Base-by-base conservation (phyloP, 2,329 filamentous ascomycete genomes). In the Colletotrichum plurivorum region DNA sequence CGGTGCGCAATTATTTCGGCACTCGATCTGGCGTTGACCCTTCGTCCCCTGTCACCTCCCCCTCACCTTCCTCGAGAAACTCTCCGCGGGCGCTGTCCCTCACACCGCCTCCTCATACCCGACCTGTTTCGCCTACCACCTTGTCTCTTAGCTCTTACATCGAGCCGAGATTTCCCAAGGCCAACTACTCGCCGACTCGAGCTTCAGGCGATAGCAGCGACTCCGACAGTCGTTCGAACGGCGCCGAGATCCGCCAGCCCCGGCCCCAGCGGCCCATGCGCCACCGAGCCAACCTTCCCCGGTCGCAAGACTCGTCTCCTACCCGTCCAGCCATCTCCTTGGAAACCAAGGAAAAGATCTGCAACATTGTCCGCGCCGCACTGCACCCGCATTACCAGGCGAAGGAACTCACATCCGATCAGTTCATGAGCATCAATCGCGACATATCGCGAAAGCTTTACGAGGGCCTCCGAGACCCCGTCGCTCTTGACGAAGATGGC, bases 381-480 rank as follows among this genome's bases (percentile, higher is more conserved):
- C 84, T 99, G 51, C 93, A 93, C 73, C 94, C 95, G 39, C 89
- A 94, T 73, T 98, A 95, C 85, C 88, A 91, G 71, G 92, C 92
- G 49, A 91, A 92, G 74, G 70, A 69, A 48, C 87, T 98, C 71
- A 94, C 91, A 18, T 93, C 94, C 73, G 93, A 97, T 69, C 92
- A 98, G 79, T 99, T 97, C 79, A 95, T 94, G 3, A 90, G 90
- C 65, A 97, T 98, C 81, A 98, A 98, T 78, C 91, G 94, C 71
- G 92, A 93, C 69, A 91, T 98, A 41, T 98, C 94, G 49, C 92
- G 94, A 67, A 93, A 92, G 82, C 84, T 99, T 67, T 99, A 99
- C 80, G 94, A 90, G 72, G 87, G 90, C 70, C 84, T 89, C 53
- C 83, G 84, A 55, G 83, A 86, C 70, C 84, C 85, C 15, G 81